phyloP scores from a whole-genome alignment of 2,329 filamentous ascomycete species.

The Pyrenochaeta sp. region DNA sequence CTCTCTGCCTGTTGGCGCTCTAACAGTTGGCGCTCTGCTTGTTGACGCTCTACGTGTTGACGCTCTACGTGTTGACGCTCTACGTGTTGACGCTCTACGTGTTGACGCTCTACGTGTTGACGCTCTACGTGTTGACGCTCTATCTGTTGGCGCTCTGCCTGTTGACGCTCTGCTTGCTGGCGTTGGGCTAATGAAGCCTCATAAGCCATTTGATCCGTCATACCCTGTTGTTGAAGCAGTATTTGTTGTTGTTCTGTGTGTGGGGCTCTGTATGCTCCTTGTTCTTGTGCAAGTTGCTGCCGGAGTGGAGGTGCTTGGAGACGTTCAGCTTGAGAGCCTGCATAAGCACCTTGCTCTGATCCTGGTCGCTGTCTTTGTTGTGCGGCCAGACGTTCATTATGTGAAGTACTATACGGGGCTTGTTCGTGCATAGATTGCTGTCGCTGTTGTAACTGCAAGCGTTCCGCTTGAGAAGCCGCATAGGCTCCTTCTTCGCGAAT shows the following conservation, averaged over 20 bases:
- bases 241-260: constrained; percentile 12
- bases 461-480: constrained; percentile 7
- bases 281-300: constrained; percentile 4
- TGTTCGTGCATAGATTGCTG: constrained; percentile 3
- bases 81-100: too few species aligned
- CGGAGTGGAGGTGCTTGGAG: not conserved
- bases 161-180: constrained; percentile 10
- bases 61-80: too few species aligned
- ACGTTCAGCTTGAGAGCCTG: not conserved
- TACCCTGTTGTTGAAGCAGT: constrained; percentile 4
- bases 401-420: not conserved
- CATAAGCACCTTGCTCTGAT: not conserved
- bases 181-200: constrained; percentile 8
- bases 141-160: too few species aligned
- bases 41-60: too few species aligned
- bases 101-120: too few species aligned
- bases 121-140: too few species aligned
- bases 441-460: constrained; percentile 7
- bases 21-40: too few species aligned
- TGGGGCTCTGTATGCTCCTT: constrained; percentile 1
- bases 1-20: constrained; percentile 10
- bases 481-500: constrained; percentile 9
- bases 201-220: constrained; percentile 2
- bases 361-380: constrained; percentile 7
- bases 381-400: constrained; percentile 4